Percentiles rank a stretch among this genome's conserved stretches.
Evolutionary conservation across 2,329 filamentous ascomycete genomes (phyloP).

Genomic region (Exophiala mesophila): DNA sequence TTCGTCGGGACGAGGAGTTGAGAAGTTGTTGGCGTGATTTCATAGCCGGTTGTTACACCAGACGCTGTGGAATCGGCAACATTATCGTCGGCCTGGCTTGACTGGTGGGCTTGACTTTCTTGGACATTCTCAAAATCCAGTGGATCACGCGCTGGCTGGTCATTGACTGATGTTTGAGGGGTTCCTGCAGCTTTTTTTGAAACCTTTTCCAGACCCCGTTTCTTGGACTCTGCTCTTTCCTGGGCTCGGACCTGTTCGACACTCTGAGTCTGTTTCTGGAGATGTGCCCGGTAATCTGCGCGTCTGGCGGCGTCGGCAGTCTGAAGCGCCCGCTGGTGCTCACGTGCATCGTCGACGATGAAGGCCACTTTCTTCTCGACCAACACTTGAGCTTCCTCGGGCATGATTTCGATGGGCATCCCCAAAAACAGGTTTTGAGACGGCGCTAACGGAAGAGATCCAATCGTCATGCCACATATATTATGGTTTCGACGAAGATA

Average conservation of each 20-base stretch:
- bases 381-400: conserved; percentile 80
- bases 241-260: conserved; percentile 43
- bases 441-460: conserved; percentile 83
- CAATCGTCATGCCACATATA: conserved; percentile 80
- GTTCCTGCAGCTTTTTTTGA: conserved; percentile 32
- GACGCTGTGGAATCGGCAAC: neutral
- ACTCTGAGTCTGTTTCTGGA: conserved; percentile 52
- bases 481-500: conserved; percentile 73
- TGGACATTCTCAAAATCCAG: conserved; percentile 7
- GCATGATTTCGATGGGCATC: conserved; percentile 80
- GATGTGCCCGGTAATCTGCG: conserved; percentile 54
- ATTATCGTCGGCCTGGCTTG: conserved; percentile 6
- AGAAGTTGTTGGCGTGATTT: conserved; percentile 49
- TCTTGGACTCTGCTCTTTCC: conserved; percentile 47
- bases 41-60: conserved; percentile 11
- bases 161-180: conserved; percentile 8
- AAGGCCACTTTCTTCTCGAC: conserved; percentile 72
- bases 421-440: conserved; percentile 94
- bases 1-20: conserved; percentile 39
- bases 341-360: conserved; percentile 71
- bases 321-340: conserved; percentile 62
- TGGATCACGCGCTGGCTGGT: neutral
- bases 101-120: neutral
- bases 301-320: conserved; percentile 55
- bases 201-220: conserved; percentile 48